These are phyloP conservation scores for Vigna radiata DNA, from an alignment of 306 rosid genomes.

Conservation along the genomic window DNA sequence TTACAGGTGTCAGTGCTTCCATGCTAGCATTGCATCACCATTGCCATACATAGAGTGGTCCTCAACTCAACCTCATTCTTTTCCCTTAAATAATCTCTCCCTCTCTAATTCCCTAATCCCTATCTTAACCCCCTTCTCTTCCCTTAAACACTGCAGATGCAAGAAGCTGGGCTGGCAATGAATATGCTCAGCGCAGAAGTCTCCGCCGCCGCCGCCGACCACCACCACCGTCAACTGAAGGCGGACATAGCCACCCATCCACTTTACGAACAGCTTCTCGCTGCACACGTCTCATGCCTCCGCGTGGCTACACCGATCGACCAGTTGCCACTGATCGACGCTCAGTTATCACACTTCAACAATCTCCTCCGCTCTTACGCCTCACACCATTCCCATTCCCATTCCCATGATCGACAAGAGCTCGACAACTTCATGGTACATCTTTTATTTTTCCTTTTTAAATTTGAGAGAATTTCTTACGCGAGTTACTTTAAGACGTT, in stretches of 20 bases:
- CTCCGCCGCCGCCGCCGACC: slow-evolving; percentile 41
- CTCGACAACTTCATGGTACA: slow-evolving; percentile 84
- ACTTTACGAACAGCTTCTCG: slow-evolving; percentile 73
- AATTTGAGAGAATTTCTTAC: too few species aligned
- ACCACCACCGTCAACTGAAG: slow-evolving; percentile 64
- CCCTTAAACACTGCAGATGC: slow-evolving; percentile 48
- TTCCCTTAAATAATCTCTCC: not conserved
- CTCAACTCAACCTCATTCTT: not conserved
- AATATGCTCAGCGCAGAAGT: slow-evolving; percentile 48
- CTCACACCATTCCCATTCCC: slow-evolving; percentile 62
- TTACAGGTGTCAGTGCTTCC: not conserved
- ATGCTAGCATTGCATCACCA: too few species aligned
- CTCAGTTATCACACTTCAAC: slow-evolving; percentile 80
- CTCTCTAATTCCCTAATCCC: too few species aligned
- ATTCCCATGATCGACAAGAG: slow-evolving; percentile 75
- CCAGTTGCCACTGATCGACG: slow-evolving; percentile 81
- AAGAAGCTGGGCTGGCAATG: slow-evolving; percentile 75
- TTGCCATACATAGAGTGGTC: not conserved
- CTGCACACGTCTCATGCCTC: slow-evolving; percentile 83
- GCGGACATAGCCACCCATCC: slow-evolving; percentile 91
- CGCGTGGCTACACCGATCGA: slow-evolving; percentile 95
- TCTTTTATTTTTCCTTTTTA: not conserved
- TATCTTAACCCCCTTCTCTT: not conserved
- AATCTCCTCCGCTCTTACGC: slow-evolving; percentile 77
- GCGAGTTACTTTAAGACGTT: too few species aligned